Evolutionary conservation across 2,329 filamentous ascomycete species (phyloP).

Genomic region (Thermomyces lanuginosus): DNA sequence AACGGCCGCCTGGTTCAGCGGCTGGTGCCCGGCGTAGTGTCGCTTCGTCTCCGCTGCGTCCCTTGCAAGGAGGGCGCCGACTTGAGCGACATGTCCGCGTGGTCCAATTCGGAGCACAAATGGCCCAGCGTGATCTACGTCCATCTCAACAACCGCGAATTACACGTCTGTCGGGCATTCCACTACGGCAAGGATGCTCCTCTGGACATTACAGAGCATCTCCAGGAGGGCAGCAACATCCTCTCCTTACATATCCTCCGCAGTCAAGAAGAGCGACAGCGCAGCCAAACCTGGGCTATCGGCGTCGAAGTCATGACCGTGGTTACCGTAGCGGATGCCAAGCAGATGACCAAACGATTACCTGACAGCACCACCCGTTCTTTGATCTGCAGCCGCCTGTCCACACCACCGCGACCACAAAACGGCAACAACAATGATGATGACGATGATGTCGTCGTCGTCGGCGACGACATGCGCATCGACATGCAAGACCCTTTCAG

Average conservation of each 20-base stretch:
- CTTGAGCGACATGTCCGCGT: slow-evolving; percentile 33
- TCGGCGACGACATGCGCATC: slow-evolving; percentile 42
- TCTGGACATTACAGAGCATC: slow-evolving; percentile 49
- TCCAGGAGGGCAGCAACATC: slow-evolving; percentile 45
- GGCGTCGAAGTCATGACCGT: slow-evolving; percentile 56
- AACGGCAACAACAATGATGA: slow-evolving; percentile 37
- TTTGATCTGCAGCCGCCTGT: too few species aligned
- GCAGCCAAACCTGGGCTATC: slow-evolving; percentile 36
- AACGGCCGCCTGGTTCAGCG: too few species aligned
- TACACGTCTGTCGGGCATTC: slow-evolving; percentile 47
- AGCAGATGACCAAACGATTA: slow-evolving; percentile 24
- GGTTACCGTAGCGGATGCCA: slow-evolving; percentile 25
- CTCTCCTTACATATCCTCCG: slow-evolving; percentile 38
- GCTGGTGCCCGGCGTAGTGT: slow-evolving; percentile 42
- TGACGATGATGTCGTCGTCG: slow-evolving; percentile 49
- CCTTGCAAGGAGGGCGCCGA: slow-evolving; percentile 18
- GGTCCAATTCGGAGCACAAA: slow-evolving; percentile 45
- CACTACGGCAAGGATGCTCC: slow-evolving; percentile 64
- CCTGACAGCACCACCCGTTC: too few species aligned
- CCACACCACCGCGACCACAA: slow-evolving; percentile 35
- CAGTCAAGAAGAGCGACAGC: slow-evolving; percentile 18
- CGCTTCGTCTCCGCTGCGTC: slow-evolving; percentile 56
- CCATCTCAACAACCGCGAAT: slow-evolving; percentile 44
- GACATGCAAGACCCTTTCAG: slow-evolving; percentile 53
- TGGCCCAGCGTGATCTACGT: slow-evolving; percentile 62